Conservation (phyloP, 331 rosid genomes). For the Cydonia oblonga region DNA sequence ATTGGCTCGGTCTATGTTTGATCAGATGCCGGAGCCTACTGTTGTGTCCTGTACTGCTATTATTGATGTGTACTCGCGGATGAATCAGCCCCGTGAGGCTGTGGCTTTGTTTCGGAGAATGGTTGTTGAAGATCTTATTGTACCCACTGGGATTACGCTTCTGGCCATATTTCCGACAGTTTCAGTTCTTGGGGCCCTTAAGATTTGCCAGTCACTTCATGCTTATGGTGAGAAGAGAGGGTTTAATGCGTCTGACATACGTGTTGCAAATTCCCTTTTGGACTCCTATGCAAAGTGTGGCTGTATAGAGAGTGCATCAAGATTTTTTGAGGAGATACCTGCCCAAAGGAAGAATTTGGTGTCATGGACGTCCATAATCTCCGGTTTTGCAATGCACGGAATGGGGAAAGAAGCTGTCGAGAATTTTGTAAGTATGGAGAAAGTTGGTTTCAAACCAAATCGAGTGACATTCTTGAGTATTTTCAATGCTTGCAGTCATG, state of each 20-base stretch:
- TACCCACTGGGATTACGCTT: conserved; percentile 50
- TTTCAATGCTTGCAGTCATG: conserved; percentile 72
- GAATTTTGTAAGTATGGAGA: conserved; percentile 47
- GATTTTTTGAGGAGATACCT: conserved; percentile 42
- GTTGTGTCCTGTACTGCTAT: conserved; percentile 68
- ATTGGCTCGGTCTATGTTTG: conserved; percentile 40
- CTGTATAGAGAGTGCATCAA: conserved; percentile 43
- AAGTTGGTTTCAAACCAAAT: conserved; percentile 52
- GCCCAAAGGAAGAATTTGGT: conserved; percentile 47
- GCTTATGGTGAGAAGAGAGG: conserved; percentile 60
- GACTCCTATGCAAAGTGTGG: conserved; percentile 75
- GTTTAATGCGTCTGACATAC: conserved; percentile 39
- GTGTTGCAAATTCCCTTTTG: conserved; percentile 48
- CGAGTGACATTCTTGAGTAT: conserved; percentile 50
- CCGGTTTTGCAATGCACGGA: conserved; percentile 35
- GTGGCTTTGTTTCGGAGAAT: conserved; percentile 38
- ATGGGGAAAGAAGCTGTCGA: conserved; percentile 59
- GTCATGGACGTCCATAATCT: conserved; percentile 62
- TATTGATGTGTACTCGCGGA: conserved; percentile 45
- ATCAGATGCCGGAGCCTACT: conserved; percentile 40
- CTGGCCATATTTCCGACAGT: conserved; percentile 52
- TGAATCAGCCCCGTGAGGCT: conserved; percentile 35
- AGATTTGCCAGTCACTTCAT: conserved; percentile 44
- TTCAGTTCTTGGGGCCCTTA: conserved; percentile 45
- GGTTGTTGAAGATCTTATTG: conserved; percentile 34